Conservation (phyloP, 140 eudicot species). For the Anethum foeniculum region DNA sequence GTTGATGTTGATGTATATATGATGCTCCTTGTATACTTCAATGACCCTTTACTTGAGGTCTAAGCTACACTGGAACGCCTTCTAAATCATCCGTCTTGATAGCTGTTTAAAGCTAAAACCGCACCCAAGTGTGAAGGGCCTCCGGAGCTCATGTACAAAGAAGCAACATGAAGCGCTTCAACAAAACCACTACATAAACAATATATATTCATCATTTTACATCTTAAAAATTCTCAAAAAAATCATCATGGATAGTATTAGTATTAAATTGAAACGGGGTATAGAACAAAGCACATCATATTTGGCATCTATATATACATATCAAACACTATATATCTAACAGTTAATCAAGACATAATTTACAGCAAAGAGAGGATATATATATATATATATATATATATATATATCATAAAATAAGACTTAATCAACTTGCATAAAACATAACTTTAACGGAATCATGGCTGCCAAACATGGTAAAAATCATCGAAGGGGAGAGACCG, state of each 20-base stretch:
- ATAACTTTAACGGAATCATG: not conserved
- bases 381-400: no score
- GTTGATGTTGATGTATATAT: not conserved
- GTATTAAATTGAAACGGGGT: not conserved
- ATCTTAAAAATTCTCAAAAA: not conserved
- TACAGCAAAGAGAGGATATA: not conserved
- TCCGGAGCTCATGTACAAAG: not conserved
- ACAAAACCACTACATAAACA: not conserved
- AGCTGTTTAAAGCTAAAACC: not conserved
- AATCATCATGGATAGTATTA: not conserved
- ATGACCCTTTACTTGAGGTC: not conserved
- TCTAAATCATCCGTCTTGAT: not conserved
- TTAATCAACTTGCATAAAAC: not conserved
- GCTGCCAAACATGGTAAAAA: not conserved
- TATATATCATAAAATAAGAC: not conserved
- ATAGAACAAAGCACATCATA: not conserved
- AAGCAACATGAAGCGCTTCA: not conserved
- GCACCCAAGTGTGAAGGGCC: not conserved
- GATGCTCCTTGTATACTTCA: not conserved
- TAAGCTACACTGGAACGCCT: not conserved
- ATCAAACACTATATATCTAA: not conserved
- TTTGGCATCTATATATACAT: not conserved
- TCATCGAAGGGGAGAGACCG: not conserved
- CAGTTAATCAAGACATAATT: not conserved
- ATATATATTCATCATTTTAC: not conserved